Percentiles rank a stretch among this genome's conserved stretches.
phyloP scores from a whole-genome alignment of 2,329 filamentous ascomycete genomes.

The Ceratocystis alfenasii region DNA sequence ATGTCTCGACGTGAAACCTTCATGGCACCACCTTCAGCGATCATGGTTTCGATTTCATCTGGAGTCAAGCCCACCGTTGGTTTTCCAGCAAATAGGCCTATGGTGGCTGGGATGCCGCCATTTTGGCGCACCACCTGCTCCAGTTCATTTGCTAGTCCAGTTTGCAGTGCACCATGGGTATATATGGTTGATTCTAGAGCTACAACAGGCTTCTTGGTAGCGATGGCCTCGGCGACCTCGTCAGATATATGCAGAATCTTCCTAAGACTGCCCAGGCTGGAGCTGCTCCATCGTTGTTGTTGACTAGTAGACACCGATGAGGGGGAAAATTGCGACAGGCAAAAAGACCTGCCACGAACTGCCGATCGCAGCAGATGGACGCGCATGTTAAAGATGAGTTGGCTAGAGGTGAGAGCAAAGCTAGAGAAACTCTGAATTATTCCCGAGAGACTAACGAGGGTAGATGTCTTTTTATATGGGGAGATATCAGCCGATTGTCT shows the following conservation, averaged over 20 bases:
- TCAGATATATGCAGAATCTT: slow-evolving; percentile 59
- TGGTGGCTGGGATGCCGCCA: slow-evolving; percentile 79
- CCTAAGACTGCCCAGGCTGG: slow-evolving; percentile 28
- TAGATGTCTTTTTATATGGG: background rate
- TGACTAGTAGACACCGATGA: background rate
- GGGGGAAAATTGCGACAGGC: background rate
- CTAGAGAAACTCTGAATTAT: background rate
- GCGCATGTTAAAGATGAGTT: slow-evolving; percentile 1
- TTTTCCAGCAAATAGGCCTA: slow-evolving; percentile 73
- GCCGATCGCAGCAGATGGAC: slow-evolving; percentile 9
- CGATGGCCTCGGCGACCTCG: slow-evolving; percentile 68
- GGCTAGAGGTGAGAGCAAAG: background rate
- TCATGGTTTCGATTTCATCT: slow-evolving; percentile 62
- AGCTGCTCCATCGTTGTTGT: slow-evolving; percentile 18
- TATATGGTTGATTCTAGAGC: slow-evolving; percentile 95
- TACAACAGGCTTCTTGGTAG: slow-evolving; percentile 67
- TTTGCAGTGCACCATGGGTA: slow-evolving; percentile 81
- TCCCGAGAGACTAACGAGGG: too few species aligned
- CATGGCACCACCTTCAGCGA: slow-evolving; percentile 52
- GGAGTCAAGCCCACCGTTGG: slow-evolving; percentile 66
- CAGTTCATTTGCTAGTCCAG: slow-evolving; percentile 60
- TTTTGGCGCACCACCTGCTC: slow-evolving; percentile 69
- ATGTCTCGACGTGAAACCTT: slow-evolving; percentile 86
- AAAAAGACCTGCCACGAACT: background rate
- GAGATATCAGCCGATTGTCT: background rate